These are phyloP conservation scores for Magnaporthiopsis incrustans DNA, from an alignment of 2,329 filamentous ascomycete species.

Conservation along the genomic window DNA sequence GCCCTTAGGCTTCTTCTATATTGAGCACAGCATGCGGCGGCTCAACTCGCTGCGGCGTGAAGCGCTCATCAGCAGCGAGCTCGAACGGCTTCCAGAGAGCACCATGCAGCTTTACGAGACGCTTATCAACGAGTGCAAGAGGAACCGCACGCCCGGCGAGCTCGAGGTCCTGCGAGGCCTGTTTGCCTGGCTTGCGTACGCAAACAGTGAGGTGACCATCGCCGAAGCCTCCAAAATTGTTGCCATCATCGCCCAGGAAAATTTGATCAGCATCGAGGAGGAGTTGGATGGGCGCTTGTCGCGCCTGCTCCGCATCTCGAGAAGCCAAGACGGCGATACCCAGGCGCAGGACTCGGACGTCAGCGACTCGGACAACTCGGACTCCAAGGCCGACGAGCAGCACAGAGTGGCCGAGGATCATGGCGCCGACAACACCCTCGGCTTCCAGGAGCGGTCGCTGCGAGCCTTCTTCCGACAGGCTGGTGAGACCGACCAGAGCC, in stretches of 20 bases:
- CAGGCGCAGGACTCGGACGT: neutral
- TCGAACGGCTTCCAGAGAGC: constrained; percentile 1
- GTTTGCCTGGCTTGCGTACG: constrained; percentile 11
- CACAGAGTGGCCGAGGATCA: constrained; percentile 2
- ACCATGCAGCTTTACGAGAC: constrained; percentile 9
- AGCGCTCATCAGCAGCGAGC: constrained; percentile 6
- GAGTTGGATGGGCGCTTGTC: constrained; percentile 8
- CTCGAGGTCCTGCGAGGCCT: constrained; percentile 5
- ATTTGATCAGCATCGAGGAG: constrained; percentile 9
- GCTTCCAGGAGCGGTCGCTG: constrained; percentile 12
- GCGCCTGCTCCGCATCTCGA: constrained; percentile 9
- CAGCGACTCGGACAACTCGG: neutral
- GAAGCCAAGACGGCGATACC: neutral
- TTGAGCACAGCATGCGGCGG: constrained; percentile 9
- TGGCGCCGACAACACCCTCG: constrained; percentile 7
- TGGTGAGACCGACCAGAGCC: neutral
- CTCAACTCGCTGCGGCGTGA: constrained; percentile 7
- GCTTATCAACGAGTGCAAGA: constrained; percentile 7
- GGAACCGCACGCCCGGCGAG: constrained; percentile 5
- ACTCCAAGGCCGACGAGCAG: neutral
- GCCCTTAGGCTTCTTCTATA: constrained; percentile 4
- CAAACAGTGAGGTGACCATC: constrained; percentile 6
- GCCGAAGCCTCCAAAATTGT: constrained; percentile 7
- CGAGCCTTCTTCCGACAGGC: constrained; percentile 9
- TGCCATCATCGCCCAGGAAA: constrained; percentile 6